A percentile compares a stretch with the other conserved stretches of the same genome.
Evolutionary conservation across 345 rosid species (phyloP).

Genomic region (Rhodomyrtus tomentosa): DNA sequence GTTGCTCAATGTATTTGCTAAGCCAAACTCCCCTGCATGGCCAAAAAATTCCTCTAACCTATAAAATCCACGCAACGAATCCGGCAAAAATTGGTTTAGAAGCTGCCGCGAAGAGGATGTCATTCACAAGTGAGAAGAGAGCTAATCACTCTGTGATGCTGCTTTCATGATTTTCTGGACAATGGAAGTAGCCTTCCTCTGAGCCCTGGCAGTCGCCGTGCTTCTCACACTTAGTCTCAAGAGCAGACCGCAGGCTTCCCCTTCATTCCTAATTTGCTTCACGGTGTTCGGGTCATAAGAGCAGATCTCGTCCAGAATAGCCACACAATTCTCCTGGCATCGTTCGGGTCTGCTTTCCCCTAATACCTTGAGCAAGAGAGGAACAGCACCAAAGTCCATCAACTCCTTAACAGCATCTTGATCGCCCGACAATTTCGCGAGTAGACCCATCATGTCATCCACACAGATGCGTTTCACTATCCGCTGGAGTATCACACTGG

Average conservation of each 20-base stretch:
- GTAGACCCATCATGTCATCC: constrained; percentile 32
- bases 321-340: constrained; percentile 35
- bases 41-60: not conserved
- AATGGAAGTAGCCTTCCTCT: constrained; percentile 38
- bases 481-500: constrained; percentile 22
- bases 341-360: constrained; percentile 16
- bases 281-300: constrained; percentile 8
- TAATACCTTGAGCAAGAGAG: constrained; percentile 25
- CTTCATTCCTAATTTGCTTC: constrained; percentile 21
- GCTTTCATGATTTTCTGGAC: constrained; percentile 12
- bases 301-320: constrained; percentile 26
- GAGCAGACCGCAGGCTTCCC: constrained; percentile 20
- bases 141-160: not conserved
- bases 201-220: constrained; percentile 33
- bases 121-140: not conserved
- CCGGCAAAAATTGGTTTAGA: not conserved
- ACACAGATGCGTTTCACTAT: constrained; percentile 22
- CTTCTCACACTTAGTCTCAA: constrained; percentile 25
- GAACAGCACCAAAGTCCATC: constrained; percentile 25
- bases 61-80: not conserved
- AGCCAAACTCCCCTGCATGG: not conserved
- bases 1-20: not conserved
- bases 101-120: not conserved
- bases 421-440: constrained; percentile 29
- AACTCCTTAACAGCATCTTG: constrained; percentile 21